Evolutionary conservation across 176 grass and related monocot genomes (phyloP).

Genomic region (Hordeum vulgare): MorexV3_pseudomolecules_assembly NC_058520.1:620238834-620239333

Average conservation of each 20-base stretch:
- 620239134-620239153: conserved; percentile 16
- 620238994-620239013: not conserved
- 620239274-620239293: conserved; percentile 68
- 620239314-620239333: conserved; percentile 44
- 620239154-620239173: not conserved
- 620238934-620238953: not conserved
- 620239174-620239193: conserved; percentile 8
- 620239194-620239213: conserved; percentile 20
- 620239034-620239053: conserved; percentile 27
- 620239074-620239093: conserved; percentile 31
- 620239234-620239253: conserved; percentile 55
- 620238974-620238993: not conserved
- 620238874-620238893: not conserved
- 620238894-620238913: not conserved
- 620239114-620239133: not conserved
- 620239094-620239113: conserved; percentile 25
- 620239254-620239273: conserved; percentile 68
- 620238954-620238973: not conserved
- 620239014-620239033: conserved; percentile 29
- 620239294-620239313: conserved; percentile 70
- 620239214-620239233: conserved; percentile 23
- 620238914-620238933: not conserved
- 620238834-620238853: not conserved
- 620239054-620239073: conserved; percentile 23
- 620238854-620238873: not conserved